These are phyloP conservation scores for Balakata baccata DNA, from an alignment of 345 rosid genomes.

Conservation along the genomic window DNA sequence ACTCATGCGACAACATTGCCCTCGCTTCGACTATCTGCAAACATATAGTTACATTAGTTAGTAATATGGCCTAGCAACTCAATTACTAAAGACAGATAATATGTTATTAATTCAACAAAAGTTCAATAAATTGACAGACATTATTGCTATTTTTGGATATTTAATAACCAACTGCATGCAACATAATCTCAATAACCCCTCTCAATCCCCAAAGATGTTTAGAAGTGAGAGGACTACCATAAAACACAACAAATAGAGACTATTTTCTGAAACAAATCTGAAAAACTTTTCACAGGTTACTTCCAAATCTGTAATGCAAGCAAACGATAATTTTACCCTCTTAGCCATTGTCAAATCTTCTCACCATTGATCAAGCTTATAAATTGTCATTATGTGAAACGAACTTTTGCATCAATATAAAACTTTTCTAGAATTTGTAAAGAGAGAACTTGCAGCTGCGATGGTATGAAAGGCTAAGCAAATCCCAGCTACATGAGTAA, in stretches of 20 bases:
- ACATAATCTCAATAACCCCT: neutral
- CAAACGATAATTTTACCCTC: neutral
- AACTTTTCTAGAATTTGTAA: neutral
- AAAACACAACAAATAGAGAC: neutral
- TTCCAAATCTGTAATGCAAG: neutral
- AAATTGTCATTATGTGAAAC: neutral
- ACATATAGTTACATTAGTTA: neutral
- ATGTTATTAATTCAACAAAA: neutral
- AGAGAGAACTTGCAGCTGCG: neutral
- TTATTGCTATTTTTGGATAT: neutral
- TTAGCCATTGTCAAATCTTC: neutral
- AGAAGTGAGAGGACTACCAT: too few relatives aligned
- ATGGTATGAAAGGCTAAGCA: neutral
- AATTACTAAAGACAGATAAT: neutral
- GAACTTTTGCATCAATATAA: too few relatives aligned
- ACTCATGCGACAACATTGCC: slow-evolving; percentile 61
- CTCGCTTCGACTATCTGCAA: slow-evolving; percentile 80
- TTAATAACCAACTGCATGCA: neutral
- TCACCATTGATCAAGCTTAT: neutral
- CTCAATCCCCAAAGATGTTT: neutral
- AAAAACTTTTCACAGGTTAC: neutral
- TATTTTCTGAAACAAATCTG: neutral
- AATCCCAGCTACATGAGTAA: neutral
- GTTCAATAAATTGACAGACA: neutral
- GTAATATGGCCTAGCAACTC: slow-evolving; percentile 1